phyloP scores from a whole-genome alignment of 305 asterid species.

The Petunia hybrid region DNA sequence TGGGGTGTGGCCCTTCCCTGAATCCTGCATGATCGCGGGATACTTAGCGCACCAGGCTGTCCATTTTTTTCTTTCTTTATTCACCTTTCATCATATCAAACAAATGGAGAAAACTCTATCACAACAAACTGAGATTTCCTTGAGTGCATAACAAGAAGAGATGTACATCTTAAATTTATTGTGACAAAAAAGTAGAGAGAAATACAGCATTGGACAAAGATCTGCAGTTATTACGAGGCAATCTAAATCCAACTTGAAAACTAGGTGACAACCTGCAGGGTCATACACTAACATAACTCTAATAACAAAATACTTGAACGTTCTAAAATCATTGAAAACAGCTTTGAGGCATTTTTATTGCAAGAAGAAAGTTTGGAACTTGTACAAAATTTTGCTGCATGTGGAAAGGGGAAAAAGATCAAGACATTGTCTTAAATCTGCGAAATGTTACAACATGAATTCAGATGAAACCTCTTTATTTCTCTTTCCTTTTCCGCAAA shows the following conservation, averaged over 20 bases:
- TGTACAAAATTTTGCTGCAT: constrained; percentile 20
- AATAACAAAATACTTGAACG: neutral
- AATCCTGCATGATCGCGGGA: too few species aligned
- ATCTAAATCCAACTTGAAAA: neutral
- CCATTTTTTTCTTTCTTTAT: neutral
- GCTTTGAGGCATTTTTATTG: constrained; percentile 16
- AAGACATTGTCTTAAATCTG: constrained; percentile 11
- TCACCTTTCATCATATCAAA: neutral
- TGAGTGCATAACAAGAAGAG: neutral
- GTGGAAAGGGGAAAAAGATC: neutral
- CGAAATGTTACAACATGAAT: constrained; percentile 5
- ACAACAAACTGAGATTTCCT: neutral
- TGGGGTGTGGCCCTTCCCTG: too few species aligned
- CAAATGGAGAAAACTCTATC: neutral
- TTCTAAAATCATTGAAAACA: neutral
- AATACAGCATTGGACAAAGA: neutral
- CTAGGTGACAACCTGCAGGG: neutral
- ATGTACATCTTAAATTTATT: neutral
- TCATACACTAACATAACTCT: neutral
- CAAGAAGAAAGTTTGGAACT: neutral
- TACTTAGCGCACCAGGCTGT: too few species aligned
- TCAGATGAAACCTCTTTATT: constrained; percentile 15
- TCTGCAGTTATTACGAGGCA: neutral
- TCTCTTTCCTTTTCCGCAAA: neutral
- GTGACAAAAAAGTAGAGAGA: neutral